phyloP scores from a whole-genome alignment of 192 early-diverging fungal genomes.

The Dissophora globulifera region DNA sequence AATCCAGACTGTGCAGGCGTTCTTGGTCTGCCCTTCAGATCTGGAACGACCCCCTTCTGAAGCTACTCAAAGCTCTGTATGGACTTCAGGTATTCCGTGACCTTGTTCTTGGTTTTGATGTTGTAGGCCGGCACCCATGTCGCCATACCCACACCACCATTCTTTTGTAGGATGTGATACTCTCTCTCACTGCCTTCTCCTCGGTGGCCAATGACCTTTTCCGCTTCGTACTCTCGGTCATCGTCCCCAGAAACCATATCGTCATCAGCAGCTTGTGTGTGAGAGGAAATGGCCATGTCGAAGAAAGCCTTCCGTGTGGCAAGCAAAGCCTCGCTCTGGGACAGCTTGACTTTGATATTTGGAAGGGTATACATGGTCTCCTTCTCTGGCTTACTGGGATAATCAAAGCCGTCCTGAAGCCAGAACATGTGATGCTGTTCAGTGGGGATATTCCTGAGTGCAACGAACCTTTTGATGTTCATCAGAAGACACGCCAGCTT shows the following conservation, averaged over 20 bases:
- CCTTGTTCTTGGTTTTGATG: neutral
- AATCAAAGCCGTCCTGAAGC: conserved; percentile 16
- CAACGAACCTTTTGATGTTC: conserved; percentile 8
- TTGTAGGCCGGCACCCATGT: conserved; percentile 1
- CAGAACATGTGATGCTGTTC: conserved; percentile 8
- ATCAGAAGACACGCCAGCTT: conserved; percentile 2
- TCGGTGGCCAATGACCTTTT: conserved; percentile 3
- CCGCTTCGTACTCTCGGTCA: conserved; percentile 4
- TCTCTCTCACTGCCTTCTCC: conserved; percentile 12
- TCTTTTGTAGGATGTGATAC: neutral
- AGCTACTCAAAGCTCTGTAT: neutral
- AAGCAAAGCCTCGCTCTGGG: conserved; percentile 10
- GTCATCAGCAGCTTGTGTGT: neutral
- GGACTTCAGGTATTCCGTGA: neutral
- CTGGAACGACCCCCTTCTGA: conserved; percentile 7
- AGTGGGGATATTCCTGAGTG: conserved; percentile 4
- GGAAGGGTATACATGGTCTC: conserved; percentile 13
- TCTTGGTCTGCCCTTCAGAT: neutral
- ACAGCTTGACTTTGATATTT: conserved; percentile 17
- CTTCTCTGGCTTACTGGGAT: conserved; percentile 4
- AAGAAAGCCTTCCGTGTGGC: conserved; percentile 16
- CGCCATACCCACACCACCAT: neutral
- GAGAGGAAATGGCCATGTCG: conserved; percentile 5
- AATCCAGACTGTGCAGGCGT: conserved; percentile 3
- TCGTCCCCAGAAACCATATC: conserved; percentile 5